phyloP scores from a whole-genome alignment of 2,329 filamentous ascomycete genomes.

The Pseudogymnoascus sp. region DNA sequence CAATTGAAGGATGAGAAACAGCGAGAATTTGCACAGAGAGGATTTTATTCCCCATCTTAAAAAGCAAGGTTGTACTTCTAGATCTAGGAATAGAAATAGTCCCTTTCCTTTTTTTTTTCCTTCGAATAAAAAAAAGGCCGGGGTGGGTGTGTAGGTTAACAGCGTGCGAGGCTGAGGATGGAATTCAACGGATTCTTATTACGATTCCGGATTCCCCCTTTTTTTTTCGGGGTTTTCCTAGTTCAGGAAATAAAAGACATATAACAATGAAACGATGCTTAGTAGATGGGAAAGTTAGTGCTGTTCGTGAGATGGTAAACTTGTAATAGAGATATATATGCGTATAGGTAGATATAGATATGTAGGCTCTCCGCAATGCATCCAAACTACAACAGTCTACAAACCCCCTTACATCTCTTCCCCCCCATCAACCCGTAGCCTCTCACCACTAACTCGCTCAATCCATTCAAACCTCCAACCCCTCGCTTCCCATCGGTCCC shows the following conservation, averaged over 20 bases:
- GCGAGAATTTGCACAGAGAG: neutral
- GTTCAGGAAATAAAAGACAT: slow-evolving; percentile 1
- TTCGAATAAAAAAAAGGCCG: neutral
- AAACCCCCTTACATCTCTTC: neutral
- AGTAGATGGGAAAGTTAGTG: no score
- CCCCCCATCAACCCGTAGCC: neutral
- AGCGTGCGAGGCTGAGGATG: neutral
- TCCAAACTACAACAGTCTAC: neutral
- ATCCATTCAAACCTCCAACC: neutral
- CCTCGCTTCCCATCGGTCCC: neutral
- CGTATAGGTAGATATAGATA: neutral
- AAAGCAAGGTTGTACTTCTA: slow-evolving; percentile 5
- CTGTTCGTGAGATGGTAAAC: neutral
- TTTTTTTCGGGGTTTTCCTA: neutral
- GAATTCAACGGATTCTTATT: neutral
- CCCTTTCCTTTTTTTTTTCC: neutral
- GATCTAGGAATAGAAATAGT: neutral
- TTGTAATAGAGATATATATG: neutral
- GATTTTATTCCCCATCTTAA: neutral
- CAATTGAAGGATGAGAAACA: neutral
- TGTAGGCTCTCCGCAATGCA: neutral
- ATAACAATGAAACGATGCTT: neutral
- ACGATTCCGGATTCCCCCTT: neutral
- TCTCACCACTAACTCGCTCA: neutral
- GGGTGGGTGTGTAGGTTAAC: neutral